Evolutionary conservation across 2,329 filamentous ascomycete genomes (phyloP).

Genomic region (Pseudogymnoascus sp.): DNA sequence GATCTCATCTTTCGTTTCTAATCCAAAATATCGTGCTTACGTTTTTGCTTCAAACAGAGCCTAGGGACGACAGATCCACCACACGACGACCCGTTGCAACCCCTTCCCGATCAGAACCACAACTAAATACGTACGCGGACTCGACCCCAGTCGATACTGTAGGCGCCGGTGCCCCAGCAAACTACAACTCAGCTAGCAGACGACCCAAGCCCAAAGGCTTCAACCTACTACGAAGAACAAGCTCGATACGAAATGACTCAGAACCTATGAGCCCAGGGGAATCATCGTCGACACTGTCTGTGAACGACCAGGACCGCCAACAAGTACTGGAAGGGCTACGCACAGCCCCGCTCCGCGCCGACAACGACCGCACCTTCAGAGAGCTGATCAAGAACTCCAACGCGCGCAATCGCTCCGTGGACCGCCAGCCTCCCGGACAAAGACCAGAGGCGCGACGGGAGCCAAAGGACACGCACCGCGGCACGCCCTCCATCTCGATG

Average conservation of each 20-base stretch:
- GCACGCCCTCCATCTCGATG: conserved; percentile 36
- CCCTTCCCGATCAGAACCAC: conserved; percentile 22
- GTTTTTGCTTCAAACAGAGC: conserved; percentile 19
- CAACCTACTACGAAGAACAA: conserved; percentile 32
- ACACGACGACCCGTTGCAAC: conserved; percentile 23
- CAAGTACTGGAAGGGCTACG: conserved; percentile 24
- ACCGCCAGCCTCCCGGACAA: conserved; percentile 45
- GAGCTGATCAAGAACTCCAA: conserved; percentile 56
- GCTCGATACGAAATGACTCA: conserved; percentile 35
- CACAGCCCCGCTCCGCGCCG: conserved; percentile 48
- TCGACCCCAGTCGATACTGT: neutral
- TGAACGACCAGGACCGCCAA: conserved; percentile 28
- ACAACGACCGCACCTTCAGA: conserved; percentile 58
- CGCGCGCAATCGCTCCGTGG: conserved; percentile 62
- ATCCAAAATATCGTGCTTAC: conserved; percentile 11
- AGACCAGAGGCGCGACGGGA: conserved; percentile 30
- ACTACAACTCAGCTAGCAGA: conserved; percentile 18
- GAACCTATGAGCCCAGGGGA: conserved; percentile 18
- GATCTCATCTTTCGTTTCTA: conserved; percentile 11
- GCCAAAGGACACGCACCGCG: conserved; percentile 32
- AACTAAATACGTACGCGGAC: conserved; percentile 12
- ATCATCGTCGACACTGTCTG: conserved; percentile 15
- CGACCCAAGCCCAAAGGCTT: conserved; percentile 26
- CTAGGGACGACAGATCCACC: conserved; percentile 18
- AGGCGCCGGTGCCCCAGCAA: conserved; percentile 5